phyloP scores from a whole-genome alignment of 176 grass and related monocot species.

The Zoysia pacifica region DNA sequence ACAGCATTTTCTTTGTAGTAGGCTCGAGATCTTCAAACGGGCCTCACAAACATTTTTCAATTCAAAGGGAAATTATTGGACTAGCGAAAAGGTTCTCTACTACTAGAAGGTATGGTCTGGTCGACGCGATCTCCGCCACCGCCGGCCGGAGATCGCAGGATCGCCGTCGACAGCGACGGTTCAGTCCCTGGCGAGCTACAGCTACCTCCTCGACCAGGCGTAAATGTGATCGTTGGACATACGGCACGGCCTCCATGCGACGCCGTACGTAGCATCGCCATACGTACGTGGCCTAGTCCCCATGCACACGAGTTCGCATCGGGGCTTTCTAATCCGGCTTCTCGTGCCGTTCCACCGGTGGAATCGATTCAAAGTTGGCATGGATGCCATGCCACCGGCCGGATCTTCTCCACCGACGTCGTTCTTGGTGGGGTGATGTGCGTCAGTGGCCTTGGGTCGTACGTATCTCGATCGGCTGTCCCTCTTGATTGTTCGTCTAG shows the following conservation, averaged over 20 bases:
- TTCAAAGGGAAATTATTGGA: background rate
- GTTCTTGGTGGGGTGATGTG: background rate
- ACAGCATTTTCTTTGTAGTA: no score
- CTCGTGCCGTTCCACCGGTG: no score
- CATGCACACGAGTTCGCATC: background rate
- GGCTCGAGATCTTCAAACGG: no score
- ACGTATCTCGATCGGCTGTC: background rate
- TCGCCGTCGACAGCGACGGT: background rate
- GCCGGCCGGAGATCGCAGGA: background rate
- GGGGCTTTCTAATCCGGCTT: background rate
- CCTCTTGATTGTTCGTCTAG: background rate
- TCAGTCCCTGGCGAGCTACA: background rate
- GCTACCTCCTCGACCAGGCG: background rate
- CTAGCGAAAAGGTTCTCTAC: background rate
- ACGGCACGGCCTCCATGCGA: background rate
- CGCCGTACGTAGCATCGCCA: background rate
- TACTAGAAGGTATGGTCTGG: background rate
- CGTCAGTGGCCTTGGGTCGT: background rate
- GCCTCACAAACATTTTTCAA: no score
- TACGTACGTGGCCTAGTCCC: no score
- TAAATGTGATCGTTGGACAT: background rate
- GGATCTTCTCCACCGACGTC: background rate
- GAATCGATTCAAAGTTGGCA: no score
- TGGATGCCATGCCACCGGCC: no score
- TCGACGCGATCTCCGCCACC: background rate